Evolutionary conservation across 371 early-diverging fungal species (phyloP).

Genomic region (Apophysomyces elegans): DNA sequence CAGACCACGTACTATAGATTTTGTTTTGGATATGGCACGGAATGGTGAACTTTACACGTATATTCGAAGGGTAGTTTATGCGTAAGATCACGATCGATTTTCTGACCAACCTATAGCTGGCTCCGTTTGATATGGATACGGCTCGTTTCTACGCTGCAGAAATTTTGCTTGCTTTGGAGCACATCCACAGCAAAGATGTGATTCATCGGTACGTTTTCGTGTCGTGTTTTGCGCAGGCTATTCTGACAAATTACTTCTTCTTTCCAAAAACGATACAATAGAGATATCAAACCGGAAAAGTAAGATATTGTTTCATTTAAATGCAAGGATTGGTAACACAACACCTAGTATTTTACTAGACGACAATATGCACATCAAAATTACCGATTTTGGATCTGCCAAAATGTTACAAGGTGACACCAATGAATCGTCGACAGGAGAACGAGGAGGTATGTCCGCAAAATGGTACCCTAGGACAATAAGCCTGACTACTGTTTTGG

Average conservation of each 20-base stretch:
- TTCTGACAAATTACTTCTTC: neutral
- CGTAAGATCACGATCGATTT: neutral
- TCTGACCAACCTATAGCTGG: slow-evolving; percentile 49
- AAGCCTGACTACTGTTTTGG: neutral
- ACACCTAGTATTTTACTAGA: slow-evolving; percentile 78
- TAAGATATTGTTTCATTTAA: slow-evolving; percentile 34
- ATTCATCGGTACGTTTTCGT: slow-evolving; percentile 65
- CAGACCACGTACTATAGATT: slow-evolving; percentile 50
- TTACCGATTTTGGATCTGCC: slow-evolving; percentile 98
- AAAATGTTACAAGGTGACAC: slow-evolving; percentile 66
- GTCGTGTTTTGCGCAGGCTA: neutral
- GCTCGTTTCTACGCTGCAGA: slow-evolving; percentile 88
- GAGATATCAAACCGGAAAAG: slow-evolving; percentile 93
- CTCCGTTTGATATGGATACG: slow-evolving; percentile 70
- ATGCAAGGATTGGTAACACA: neutral
- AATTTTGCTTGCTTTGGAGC: slow-evolving; percentile 83
- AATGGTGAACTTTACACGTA: slow-evolving; percentile 91
- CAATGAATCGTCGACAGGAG: slow-evolving; percentile 18
- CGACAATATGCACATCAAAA: slow-evolving; percentile 85
- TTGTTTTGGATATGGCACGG: slow-evolving; percentile 86
- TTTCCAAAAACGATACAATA: slow-evolving; percentile 20
- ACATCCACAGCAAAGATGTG: slow-evolving; percentile 81
- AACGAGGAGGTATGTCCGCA: neutral
- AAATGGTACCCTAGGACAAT: neutral
- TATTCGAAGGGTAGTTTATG: slow-evolving; percentile 60